Evolutionary conservation across 805 yeast species (phyloP).

Genomic region (Kodamaea hsintzibuensis): DNA sequence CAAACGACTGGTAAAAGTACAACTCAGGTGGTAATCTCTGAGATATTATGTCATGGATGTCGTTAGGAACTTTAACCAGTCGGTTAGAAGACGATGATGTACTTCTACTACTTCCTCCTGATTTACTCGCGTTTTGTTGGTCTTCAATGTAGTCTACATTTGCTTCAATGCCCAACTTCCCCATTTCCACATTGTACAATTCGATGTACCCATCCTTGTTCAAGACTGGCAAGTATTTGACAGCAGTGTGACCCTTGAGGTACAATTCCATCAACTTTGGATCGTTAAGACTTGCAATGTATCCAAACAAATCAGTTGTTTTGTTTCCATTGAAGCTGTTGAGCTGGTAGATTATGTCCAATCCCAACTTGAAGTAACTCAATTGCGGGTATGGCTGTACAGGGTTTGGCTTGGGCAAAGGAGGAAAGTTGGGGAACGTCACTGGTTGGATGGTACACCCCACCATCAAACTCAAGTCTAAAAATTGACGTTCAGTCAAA

Average conservation of each 20-base stretch:
- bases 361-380: constrained; percentile 40
- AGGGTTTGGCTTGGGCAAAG: constrained; percentile 42
- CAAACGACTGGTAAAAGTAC: constrained; percentile 77
- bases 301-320: constrained; percentile 41
- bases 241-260: constrained; percentile 66
- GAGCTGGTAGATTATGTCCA: constrained; percentile 40
- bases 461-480: constrained; percentile 73
- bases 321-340: constrained; percentile 27
- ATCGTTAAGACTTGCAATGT: constrained; percentile 47
- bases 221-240: constrained; percentile 74
- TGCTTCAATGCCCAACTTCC: constrained; percentile 28
- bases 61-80: constrained; percentile 59
- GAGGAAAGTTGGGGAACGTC: constrained; percentile 56
- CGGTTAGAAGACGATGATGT: constrained; percentile 8
- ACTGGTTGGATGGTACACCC: constrained; percentile 77
- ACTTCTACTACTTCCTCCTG: constrained; percentile 13
- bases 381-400: constrained; percentile 41
- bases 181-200: constrained; percentile 48
- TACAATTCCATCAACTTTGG: constrained; percentile 50
- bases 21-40: constrained; percentile 85
- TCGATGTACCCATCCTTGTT: constrained; percentile 68
- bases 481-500: constrained; percentile 63
- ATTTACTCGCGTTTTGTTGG: constrained; percentile 12
- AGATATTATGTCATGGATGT: constrained; percentile 78
- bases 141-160: constrained; percentile 22